Evolutionary conservation across 148 eudicot genomes (phyloP), one percentile per base, ranked within the genome.

Genomic region (Selenicereus undatus): DNA sequence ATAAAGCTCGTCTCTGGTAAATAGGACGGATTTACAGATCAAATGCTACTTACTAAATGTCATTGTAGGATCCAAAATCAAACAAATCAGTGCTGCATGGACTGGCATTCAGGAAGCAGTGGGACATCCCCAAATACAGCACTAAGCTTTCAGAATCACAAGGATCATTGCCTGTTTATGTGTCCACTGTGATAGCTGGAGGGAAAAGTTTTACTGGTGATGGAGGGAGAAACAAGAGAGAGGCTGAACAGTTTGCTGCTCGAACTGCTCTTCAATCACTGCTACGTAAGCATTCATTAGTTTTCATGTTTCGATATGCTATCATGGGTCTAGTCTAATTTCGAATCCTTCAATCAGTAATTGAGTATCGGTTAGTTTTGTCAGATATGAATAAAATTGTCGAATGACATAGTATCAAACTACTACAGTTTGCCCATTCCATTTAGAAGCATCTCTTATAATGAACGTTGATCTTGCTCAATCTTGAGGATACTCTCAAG

Each of bases 191-290:
- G 60, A 76, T 60, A 29, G 80, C 79, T 39, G 82, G 42, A 11
- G 73, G 39, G 30, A 76, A 76, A 73, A 80, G 39, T 12, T 83
- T 83, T 65, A 75, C 80, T 39, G 82, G 85, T 29, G 76, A 73
- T 54, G 85, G 72, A 64, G 82, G 76, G 3, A 69, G 39, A 76
- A 83, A 26, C 73, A 83, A 58, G 80, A 70, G 52, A 71, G 82
- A 83, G 1, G 76, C 82, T 21, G 82, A 83, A 48, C 85, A 83
- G 32, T 65, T 76, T 54, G 85, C 85, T 66, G 85, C 85, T 42
- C 82, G 51, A 1, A 11, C 80, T 30, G 82, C 85, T 22, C 65
- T 83, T 5, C 51, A 76, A 17, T 79, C 76, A 1, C 72, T 83
- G 36, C 79, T 7, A 0, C 82, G 85, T 83, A 76, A 26, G 1